phyloP scores from a whole-genome alignment of 1,139 yeast genomes.

The Lodderomyces beijingensis region DNA sequence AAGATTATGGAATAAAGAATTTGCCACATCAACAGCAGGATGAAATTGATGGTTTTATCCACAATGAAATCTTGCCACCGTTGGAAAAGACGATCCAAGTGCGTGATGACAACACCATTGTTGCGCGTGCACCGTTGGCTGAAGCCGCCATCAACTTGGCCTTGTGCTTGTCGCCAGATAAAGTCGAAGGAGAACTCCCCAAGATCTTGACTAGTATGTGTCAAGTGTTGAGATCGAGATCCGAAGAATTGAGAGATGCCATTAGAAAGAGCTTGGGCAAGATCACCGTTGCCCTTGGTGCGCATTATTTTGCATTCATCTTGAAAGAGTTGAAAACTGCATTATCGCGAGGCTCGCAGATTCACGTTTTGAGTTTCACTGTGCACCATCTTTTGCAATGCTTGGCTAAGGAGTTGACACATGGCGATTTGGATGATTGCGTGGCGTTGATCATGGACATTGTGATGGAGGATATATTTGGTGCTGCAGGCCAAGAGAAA shows the following conservation, averaged over 20 bases:
- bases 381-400: constrained; percentile 67
- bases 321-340: constrained; percentile 76
- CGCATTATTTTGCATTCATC: constrained; percentile 68
- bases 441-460: constrained; percentile 59
- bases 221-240: constrained; percentile 80
- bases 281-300: constrained; percentile 63
- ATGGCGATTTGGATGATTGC: constrained; percentile 76
- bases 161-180: constrained; percentile 56
- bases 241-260: constrained; percentile 86
- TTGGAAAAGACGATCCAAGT: constrained; percentile 55
- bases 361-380: constrained; percentile 88
- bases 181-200: constrained; percentile 61
- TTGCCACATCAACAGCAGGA: constrained; percentile 34
- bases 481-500: constrained; percentile 89
- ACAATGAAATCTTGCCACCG: constrained; percentile 58
- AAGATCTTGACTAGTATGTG: constrained; percentile 81
- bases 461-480: constrained; percentile 90
- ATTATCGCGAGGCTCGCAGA: constrained; percentile 83
- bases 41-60: constrained; percentile 50
- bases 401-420: constrained; percentile 41
- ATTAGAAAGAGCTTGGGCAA: constrained; percentile 73
- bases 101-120: constrained; percentile 75
- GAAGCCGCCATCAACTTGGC: constrained; percentile 76
- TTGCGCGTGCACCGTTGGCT: constrained; percentile 71
- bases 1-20: constrained; percentile 14